Evolutionary conservation across 805 yeast species (phyloP).

Genomic region (Candida bentonensis): DNA sequence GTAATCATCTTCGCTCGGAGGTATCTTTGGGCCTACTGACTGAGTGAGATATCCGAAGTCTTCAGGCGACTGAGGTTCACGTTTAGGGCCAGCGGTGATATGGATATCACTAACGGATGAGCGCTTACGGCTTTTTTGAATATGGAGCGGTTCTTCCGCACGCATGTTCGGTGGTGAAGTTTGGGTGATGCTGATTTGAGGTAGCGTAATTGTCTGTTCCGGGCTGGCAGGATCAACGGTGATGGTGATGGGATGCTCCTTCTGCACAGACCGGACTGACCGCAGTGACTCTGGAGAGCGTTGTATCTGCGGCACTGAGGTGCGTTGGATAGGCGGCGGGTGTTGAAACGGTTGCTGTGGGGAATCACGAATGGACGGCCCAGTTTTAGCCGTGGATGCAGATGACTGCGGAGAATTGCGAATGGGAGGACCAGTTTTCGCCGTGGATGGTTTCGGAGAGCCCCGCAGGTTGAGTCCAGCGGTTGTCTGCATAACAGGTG

Average conservation of each 20-base stretch:
- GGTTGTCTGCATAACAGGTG: conserved; percentile 2
- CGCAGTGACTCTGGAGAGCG: not conserved
- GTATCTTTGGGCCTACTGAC: too few species aligned
- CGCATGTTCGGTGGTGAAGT: too few species aligned
- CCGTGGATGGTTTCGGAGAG: not conserved
- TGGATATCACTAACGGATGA: not conserved
- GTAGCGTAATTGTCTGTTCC: not conserved
- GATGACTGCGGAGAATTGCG: too few species aligned
- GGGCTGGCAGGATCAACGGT: too few species aligned
- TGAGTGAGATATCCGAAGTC: not conserved
- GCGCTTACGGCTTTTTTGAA: too few species aligned
- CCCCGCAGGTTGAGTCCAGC: not conserved
- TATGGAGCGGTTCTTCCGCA: too few species aligned
- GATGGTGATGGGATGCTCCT: not conserved
- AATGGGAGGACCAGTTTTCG: too few species aligned
- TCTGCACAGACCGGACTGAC: not conserved
- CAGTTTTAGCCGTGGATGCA: too few species aligned
- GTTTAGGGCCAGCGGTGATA: not conserved
- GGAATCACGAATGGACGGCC: not conserved
- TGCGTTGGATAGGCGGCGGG: not conserved
- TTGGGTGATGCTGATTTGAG: not conserved
- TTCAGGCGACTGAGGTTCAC: not conserved
- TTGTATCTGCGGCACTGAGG: not conserved
- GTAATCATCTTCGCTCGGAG: not conserved
- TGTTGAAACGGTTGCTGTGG: not conserved